Evolutionary conservation across 176 grass and related monocot genomes (phyloP).

Genomic region (Cocos nucifera): DNA sequence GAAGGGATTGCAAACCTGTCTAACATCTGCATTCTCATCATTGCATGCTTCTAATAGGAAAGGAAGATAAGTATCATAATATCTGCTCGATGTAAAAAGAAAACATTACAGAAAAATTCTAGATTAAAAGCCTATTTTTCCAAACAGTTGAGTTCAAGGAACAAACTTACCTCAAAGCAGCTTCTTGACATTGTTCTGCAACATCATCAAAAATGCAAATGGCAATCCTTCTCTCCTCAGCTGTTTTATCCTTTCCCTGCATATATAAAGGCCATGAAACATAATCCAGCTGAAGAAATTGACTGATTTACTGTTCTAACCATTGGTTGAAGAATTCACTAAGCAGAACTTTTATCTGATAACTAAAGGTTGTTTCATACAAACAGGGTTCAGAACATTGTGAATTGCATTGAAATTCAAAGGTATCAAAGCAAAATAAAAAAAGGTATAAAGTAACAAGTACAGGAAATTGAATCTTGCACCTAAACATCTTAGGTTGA

Average conservation of each 20-base stretch:
- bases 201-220: slow-evolving; percentile 99
- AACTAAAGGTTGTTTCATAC: too few relatives aligned
- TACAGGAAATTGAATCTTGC: too few relatives aligned
- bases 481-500: too few relatives aligned
- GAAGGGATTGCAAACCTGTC: slow-evolving; percentile 46
- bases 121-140: not conserved
- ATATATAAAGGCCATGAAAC: slow-evolving; percentile 16
- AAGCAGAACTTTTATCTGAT: too few relatives aligned
- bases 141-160: not conserved
- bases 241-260: slow-evolving; percentile 94
- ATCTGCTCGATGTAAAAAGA: slow-evolving; percentile 37
- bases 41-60: slow-evolving; percentile 91
- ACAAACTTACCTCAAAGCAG: slow-evolving; percentile 52
- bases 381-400: too few relatives aligned
- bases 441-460: too few relatives aligned
- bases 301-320: too few relatives aligned
- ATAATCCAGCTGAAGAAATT: not conserved
- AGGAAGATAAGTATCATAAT: slow-evolving; percentile 97
- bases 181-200: slow-evolving; percentile 90
- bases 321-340: too few relatives aligned
- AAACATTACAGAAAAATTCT: slow-evolving; percentile 6
- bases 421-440: too few relatives aligned
- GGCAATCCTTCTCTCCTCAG: slow-evolving; percentile 96
- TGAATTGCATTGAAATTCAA: too few relatives aligned
- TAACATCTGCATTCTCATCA: slow-evolving; percentile 84